A percentile compares a stretch with the other conserved stretches of the same genome.
These are phyloP conservation scores for Aspergillus sp. DNA, from an alignment of 2,329 filamentous ascomycete genomes.

Conservation along the genomic window DNA sequence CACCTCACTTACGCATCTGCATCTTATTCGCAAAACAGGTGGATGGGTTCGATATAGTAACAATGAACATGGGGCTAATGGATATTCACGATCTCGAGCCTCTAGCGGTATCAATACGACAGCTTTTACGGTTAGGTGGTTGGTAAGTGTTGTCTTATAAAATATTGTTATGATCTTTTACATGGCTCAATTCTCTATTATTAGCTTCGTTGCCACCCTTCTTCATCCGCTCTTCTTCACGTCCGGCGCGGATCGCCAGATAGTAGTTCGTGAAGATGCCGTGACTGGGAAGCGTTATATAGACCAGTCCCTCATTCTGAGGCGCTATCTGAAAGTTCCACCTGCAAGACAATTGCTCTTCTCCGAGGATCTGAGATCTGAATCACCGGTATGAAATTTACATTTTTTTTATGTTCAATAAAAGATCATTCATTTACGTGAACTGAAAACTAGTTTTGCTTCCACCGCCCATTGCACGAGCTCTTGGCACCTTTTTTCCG, in stretches of 20 bases:
- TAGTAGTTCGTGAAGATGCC: slow-evolving; percentile 39
- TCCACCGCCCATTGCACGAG: slow-evolving; percentile 47
- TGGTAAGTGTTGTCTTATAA: neutral
- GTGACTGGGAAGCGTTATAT: slow-evolving; percentile 36
- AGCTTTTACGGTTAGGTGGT: slow-evolving; percentile 2
- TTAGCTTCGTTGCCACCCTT: slow-evolving; percentile 47
- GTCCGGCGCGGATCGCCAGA: slow-evolving; percentile 37
- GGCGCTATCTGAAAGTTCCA: neutral
- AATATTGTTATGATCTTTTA: neutral
- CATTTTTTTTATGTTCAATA: neutral
- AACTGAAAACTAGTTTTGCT: slow-evolving; percentile 31
- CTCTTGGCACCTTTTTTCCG: slow-evolving; percentile 46
- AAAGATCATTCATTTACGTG: no score
- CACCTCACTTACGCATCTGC: neutral
- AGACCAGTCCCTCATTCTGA: slow-evolving; percentile 21
- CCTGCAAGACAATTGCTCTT: slow-evolving; percentile 3
- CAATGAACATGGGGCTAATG: slow-evolving; percentile 52
- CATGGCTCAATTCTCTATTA: neutral
- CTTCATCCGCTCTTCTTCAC: slow-evolving; percentile 53
- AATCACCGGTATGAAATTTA: neutral
- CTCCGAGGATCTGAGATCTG: neutral
- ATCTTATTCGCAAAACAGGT: slow-evolving; percentile 14
- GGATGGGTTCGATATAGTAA: slow-evolving; percentile 42
- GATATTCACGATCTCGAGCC: slow-evolving; percentile 46
- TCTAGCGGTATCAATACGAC: slow-evolving; percentile 41